Evolutionary conservation across 176 grass and related monocot genomes (phyloP), one percentile per base, ranked within the genome.

Genomic region (Ananas comosus): DNA sequence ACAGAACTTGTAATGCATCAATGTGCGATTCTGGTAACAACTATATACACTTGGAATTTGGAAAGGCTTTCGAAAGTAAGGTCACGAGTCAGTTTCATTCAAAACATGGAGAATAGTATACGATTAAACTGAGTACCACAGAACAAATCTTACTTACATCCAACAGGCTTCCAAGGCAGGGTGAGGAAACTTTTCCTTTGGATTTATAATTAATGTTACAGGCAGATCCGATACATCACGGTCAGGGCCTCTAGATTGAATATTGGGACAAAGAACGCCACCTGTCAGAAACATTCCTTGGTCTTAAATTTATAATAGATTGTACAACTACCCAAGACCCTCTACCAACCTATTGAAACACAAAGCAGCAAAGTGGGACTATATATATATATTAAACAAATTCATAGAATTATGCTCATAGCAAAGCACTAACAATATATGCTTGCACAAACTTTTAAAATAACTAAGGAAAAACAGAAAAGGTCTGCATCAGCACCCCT

Each of bases 121-220:
- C 0, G 3, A 65, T 12, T 65, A 23, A 23, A 51, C 29, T 17
- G 59, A 19, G 70, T 51, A 75, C 66, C 49, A 53, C 23, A 65
- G 68, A 12, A 70, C 12, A 19, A 0, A 28, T 74, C 69, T 47
- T 65, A 64, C 88, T 91, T 85, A 91, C 88, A 82, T 91, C 88
- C 88, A 91, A 53, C 23, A 73, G 64, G 64, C 49, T 51, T 75
- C 58, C 68, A 75, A n/a, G 49, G 65, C 17, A 76, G 27, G 63
- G 59, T 23, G 64, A 69, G 64, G 33, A 65, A 72, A 16, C 11
- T 81, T 72, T 78, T 79, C 83, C 63, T 25, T 48, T 49, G 52
- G 72, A 68, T 67, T 69, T 49, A 64, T 87, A 63, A 82, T 68
- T 61, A 91, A 79, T 56, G 65, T 79, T 53, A 63, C n/a, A 16